A percentile compares a stretch with the other conserved stretches of the same genome.
phyloP scores from a whole-genome alignment of 371 early-diverging fungal species.

The Amoeboradix gromovi region DNA sequence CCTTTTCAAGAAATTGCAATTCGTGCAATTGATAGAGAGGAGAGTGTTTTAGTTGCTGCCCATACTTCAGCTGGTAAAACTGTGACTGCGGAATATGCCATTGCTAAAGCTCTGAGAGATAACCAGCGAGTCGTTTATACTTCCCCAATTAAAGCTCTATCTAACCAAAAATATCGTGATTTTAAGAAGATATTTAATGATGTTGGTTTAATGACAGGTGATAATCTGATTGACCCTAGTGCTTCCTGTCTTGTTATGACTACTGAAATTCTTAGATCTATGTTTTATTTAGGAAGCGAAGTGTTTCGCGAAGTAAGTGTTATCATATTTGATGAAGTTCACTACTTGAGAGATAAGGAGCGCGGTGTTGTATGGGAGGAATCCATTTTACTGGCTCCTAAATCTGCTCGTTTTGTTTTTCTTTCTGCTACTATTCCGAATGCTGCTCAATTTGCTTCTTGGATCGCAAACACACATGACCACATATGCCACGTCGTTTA shows the following conservation, averaged over 20 bases:
- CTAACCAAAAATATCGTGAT: slow-evolving; percentile 98
- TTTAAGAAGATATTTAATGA: slow-evolving; percentile 89
- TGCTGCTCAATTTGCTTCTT: slow-evolving; percentile 97
- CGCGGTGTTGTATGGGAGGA: slow-evolving; percentile 99
- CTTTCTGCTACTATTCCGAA: slow-evolving; percentile 99
- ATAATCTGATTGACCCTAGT: slow-evolving; percentile 90
- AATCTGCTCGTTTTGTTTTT: slow-evolving; percentile 78
- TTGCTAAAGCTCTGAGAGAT: slow-evolving; percentile 64
- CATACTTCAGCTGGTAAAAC: slow-evolving; percentile 99
- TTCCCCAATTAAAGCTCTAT: slow-evolving; percentile 95
- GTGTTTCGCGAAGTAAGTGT: slow-evolving; percentile 95
- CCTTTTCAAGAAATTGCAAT: slow-evolving; percentile 89
- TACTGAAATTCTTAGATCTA: slow-evolving; percentile 94
- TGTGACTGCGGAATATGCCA: slow-evolving; percentile 98
- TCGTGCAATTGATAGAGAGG: slow-evolving; percentile 67
- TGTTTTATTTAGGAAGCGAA: slow-evolving; percentile 96
- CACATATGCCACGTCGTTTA: slow-evolving; percentile 97
- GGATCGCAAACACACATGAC: slow-evolving; percentile 85
- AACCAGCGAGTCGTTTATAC: slow-evolving; percentile 98
- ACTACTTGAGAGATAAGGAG: slow-evolving; percentile 84
- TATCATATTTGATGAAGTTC: slow-evolving; percentile 99
- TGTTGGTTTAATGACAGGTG: slow-evolving; percentile 99
- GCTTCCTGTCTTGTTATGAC: slow-evolving; percentile 99
- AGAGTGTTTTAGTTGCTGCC: slow-evolving; percentile 90
- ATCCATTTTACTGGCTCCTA: slow-evolving; percentile 85